Conservation (phyloP, 228 moss, liverwort and hornwort species). For the Sphagnum fallax region DNA sequence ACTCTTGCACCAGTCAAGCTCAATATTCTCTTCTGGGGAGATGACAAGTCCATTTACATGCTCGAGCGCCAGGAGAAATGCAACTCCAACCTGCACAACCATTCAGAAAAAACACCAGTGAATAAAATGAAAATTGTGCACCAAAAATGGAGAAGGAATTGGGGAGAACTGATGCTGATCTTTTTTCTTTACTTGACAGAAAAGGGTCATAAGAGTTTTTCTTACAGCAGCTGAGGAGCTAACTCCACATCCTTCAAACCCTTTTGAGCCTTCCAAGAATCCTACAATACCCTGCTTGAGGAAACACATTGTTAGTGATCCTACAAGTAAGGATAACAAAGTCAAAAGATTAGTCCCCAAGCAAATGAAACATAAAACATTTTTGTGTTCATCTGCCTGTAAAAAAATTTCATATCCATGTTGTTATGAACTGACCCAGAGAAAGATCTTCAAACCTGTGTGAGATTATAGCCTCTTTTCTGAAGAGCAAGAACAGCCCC, state of each 20-base stretch:
- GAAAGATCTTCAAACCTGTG: slow-evolving; percentile 37
- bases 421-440: too few relatives aligned
- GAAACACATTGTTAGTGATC: background rate
- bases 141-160: background rate
- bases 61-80: slow-evolving; percentile 84
- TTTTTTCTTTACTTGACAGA: too few relatives aligned
- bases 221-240: slow-evolving; percentile 97
- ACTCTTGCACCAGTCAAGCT: slow-evolving; percentile 65
- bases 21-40: slow-evolving; percentile 75
- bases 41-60: slow-evolving; percentile 67
- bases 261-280: slow-evolving; percentile 70
- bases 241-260: slow-evolving; percentile 94
- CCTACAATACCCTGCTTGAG: slow-evolving; percentile 71
- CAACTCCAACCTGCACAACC: slow-evolving; percentile 76
- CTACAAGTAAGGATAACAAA: background rate
- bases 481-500: slow-evolving; percentile 84
- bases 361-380: background rate
- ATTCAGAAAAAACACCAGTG: background rate
- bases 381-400: too few relatives aligned
- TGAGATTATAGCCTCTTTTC: slow-evolving; percentile 48
- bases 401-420: too few relatives aligned
- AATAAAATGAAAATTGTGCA: background rate
- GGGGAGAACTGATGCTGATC: too few relatives aligned
- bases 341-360: background rate
- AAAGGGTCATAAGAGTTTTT: background rate